phyloP scores from a whole-genome alignment of 148 eudicot genomes.

The Dysphania ambrosioides region DNA sequence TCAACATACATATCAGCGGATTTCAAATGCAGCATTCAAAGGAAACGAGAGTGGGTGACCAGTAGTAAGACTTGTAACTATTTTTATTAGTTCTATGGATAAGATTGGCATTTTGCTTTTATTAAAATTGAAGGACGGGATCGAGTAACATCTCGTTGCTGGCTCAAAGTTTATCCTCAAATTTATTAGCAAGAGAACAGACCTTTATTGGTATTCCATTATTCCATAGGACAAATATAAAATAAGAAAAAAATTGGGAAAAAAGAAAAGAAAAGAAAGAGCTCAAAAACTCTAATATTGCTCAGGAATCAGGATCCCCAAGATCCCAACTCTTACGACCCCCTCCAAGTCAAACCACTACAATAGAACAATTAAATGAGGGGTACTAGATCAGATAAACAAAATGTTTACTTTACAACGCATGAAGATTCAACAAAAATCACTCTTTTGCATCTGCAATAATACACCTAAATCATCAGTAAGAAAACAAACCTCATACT shows the following conservation, averaged over 20 bases:
- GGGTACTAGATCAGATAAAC: not conserved
- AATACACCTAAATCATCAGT: not conserved
- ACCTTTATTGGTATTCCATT: not conserved
- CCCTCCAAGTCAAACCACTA: not conserved
- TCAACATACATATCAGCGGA: not conserved
- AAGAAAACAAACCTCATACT: slow-evolving; percentile 40
- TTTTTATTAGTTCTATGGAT: not conserved
- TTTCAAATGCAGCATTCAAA: not conserved
- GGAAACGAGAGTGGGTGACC: not conserved
- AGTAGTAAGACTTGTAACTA: not conserved
- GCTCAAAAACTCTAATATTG: not conserved
- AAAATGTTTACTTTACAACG: not conserved
- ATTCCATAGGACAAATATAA: not conserved
- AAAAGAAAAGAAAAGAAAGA: not conserved
- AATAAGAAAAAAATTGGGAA: not conserved
- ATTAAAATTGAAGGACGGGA: not conserved
- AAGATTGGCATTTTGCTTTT: too few species aligned
- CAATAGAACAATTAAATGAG: not conserved
- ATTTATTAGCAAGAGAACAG: not conserved
- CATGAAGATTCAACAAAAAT: not conserved
- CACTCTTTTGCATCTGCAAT: not conserved
- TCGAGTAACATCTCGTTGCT: not conserved
- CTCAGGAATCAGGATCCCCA: too few species aligned
- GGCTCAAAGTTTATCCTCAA: not conserved
- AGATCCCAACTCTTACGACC: not conserved